phyloP scores from a whole-genome alignment of 2,329 filamentous ascomycete genomes.

The Fusarium sororula region DNA sequence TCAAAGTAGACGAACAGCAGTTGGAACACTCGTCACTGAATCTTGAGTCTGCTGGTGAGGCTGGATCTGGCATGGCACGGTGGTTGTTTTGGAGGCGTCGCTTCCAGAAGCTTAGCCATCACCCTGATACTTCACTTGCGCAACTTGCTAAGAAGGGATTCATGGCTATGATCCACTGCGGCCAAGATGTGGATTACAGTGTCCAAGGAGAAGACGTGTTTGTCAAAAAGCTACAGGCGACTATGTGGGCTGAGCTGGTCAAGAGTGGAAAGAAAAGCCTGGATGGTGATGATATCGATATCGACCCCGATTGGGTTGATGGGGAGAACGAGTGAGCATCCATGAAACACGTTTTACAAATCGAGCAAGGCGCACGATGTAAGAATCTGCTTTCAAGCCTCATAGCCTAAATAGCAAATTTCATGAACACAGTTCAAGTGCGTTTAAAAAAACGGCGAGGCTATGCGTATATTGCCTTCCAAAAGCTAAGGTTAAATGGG shows the following conservation, averaged over 20 bases:
- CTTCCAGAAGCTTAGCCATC: neutral
- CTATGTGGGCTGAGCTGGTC: neutral
- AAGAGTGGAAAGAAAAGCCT: neutral
- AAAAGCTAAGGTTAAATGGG: too few relatives aligned
- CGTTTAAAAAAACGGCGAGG: too few relatives aligned
- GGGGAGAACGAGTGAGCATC: neutral
- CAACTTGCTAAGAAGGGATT: neutral
- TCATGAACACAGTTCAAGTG: too few relatives aligned
- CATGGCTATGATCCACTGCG: neutral
- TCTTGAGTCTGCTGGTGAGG: neutral
- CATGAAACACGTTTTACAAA: neutral
- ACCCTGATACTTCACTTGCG: neutral
- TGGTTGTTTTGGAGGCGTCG: neutral
- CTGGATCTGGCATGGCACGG: neutral
- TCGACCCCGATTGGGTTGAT: neutral
- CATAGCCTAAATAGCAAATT: too few relatives aligned
- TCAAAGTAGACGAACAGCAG: too few relatives aligned
- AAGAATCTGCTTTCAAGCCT: too few relatives aligned
- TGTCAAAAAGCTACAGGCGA: neutral
- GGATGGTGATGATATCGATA: neutral
- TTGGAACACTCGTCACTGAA: fast-evolving
- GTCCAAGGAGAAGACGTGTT: neutral
- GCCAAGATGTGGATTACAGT: neutral
- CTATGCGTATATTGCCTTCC: too few relatives aligned
- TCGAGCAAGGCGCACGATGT: too few relatives aligned